phyloP scores from a whole-genome alignment of 1,139 yeast species.

The Debaryomyces nepalensis region DNA sequence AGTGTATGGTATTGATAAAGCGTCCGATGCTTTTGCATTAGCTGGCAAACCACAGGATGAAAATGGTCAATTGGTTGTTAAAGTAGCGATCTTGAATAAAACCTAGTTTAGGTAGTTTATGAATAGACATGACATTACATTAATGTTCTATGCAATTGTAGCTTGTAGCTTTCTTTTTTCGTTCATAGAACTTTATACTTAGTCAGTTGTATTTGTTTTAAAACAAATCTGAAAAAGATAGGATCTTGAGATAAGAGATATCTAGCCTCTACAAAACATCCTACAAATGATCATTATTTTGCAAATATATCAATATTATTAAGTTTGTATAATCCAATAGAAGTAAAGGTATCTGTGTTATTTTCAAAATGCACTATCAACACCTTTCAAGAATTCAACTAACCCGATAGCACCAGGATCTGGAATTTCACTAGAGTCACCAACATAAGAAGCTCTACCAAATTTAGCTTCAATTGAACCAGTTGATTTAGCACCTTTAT shows the following conservation, averaged over 20 bases:
- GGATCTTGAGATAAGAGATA: not conserved
- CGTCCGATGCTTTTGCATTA: conserved; percentile 6
- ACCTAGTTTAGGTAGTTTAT: conserved; percentile 4
- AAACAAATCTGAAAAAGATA: not conserved
- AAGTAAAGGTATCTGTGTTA: not conserved
- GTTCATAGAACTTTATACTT: not conserved
- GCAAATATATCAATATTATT: conserved; percentile 1
- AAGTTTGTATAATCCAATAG: not conserved
- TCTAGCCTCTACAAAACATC: not conserved
- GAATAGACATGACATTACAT: conserved; percentile 3
- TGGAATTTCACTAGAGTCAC: conserved; percentile 52
- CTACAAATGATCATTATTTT: conserved; percentile 1
- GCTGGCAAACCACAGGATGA: conserved; percentile 10
- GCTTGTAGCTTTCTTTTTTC: conserved; percentile 4
- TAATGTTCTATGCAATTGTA: conserved; percentile 6
- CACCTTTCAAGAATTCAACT: conserved; percentile 4
- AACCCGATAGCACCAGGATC: conserved; percentile 82
- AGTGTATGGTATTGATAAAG: conserved; percentile 8
- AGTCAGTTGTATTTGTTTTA: not conserved
- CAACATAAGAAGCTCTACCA: conserved; percentile 83
- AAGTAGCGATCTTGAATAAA: conserved; percentile 8
- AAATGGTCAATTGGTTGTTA: conserved; percentile 6
- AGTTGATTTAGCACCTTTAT: conserved; percentile 68
- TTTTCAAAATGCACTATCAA: conserved; percentile 2
- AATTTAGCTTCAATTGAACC: conserved; percentile 70